These are phyloP conservation scores for Dioscorea zingiberensis DNA, from an alignment of 106 monocot genomes.

Conservation along the genomic window DNA sequence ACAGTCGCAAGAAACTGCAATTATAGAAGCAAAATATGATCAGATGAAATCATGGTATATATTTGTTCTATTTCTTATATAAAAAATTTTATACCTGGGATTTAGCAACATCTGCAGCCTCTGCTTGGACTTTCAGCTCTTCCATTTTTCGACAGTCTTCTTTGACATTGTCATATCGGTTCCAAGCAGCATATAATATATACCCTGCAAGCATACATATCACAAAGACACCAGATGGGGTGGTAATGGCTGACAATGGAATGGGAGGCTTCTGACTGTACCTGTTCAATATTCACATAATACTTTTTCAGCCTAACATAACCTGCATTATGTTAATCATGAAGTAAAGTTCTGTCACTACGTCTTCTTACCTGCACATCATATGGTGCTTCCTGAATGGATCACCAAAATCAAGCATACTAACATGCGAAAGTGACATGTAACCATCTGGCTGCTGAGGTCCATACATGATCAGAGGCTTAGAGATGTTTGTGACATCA, in stretches of 20 bases:
- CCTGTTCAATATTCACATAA: constrained; percentile 26
- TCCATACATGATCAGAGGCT: constrained; percentile 95
- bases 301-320: constrained; percentile 4
- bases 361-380: constrained; percentile 61
- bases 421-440: constrained; percentile 43
- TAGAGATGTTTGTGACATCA: constrained; percentile 82
- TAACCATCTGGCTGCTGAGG: constrained; percentile 52
- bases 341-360: background rate
- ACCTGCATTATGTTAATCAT: background rate
- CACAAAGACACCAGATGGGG: constrained; percentile 55
- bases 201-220: constrained; percentile 55
- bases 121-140: constrained; percentile 92
- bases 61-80: background rate
- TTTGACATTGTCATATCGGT: constrained; percentile 57
- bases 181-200: constrained; percentile 63
- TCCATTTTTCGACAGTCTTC: constrained; percentile 89
- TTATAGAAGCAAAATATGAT: background rate
- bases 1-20: constrained; percentile 96
- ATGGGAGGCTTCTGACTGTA: constrained; percentile 71
- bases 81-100: constrained; percentile 61
- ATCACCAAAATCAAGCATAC: constrained; percentile 93
- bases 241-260: constrained; percentile 47
- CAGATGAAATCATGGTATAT: background rate
- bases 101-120: constrained; percentile 97
- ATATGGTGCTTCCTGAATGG: constrained; percentile 92